These are phyloP conservation scores for Trichosporon sp. DNA, from an alignment of 1,284 basidiomycete genomes.

Conservation along the genomic window DNA sequence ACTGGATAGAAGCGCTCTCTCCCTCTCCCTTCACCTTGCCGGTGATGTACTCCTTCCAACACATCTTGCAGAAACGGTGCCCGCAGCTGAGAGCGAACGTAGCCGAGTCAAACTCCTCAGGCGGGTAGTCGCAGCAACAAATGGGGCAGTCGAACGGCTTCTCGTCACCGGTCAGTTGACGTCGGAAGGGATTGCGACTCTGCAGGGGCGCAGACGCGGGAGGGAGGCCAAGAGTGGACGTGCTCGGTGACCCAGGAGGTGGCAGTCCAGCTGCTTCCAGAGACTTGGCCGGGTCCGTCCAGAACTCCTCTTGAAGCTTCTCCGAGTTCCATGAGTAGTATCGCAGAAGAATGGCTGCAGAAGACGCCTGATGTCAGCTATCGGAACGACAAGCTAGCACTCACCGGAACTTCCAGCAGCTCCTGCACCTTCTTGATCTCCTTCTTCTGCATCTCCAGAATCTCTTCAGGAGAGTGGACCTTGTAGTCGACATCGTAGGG, in stretches of 20 bases:
- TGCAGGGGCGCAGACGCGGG: conserved; percentile 39
- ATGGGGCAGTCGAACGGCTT: conserved; percentile 76
- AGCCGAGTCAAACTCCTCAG: conserved; percentile 54
- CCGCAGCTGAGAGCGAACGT: conserved; percentile 65
- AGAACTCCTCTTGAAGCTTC: conserved; percentile 87
- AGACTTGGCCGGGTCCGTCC: conserved; percentile 73
- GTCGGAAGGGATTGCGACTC: conserved; percentile 14
- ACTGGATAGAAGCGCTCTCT: conserved; percentile 73
- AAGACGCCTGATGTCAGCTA: conserved; percentile 45
- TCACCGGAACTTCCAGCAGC: conserved; percentile 76
- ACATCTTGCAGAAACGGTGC: conserved; percentile 76
- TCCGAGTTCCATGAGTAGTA: conserved; percentile 94
- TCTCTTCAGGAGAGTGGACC: conserved; percentile 65
- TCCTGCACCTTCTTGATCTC: conserved; percentile 78
- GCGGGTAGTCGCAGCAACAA: conserved; percentile 69
- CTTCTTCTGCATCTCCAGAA: conserved; percentile 67
- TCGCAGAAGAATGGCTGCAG: conserved; percentile 74
- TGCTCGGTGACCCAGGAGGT: conserved; percentile 41
- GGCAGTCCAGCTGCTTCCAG: conserved; percentile 64
- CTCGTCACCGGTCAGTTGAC: conserved; percentile 19
- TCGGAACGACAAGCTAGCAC: conserved; percentile 41
- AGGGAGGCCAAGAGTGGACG: conserved; percentile 29
- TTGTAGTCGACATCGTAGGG: conserved; percentile 51
- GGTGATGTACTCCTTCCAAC: conserved; percentile 78
- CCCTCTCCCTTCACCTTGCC: conserved; percentile 87